Conservation (phyloP, 495 filamentous ascomycete species). For the Lentithecium fluviatile region DNA sequence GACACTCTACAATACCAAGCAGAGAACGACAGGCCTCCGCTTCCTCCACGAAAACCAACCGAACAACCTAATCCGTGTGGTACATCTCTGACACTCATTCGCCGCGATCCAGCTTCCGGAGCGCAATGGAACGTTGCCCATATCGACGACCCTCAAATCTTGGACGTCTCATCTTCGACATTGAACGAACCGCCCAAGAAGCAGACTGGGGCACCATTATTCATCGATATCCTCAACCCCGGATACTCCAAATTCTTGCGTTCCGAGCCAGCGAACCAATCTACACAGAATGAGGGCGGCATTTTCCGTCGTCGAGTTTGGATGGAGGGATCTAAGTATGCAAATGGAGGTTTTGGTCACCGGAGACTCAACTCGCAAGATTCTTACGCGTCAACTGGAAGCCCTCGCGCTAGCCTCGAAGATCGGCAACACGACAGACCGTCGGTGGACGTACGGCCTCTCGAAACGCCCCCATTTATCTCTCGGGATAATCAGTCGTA, state of each 20-base stretch:
- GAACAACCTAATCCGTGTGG: not conserved
- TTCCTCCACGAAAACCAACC: conserved; percentile 21
- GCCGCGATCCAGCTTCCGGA: conserved; percentile 75
- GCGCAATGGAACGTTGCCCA: conserved; percentile 88
- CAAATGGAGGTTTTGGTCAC: conserved; percentile 25
- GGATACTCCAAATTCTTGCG: conserved; percentile 61
- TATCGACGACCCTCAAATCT: conserved; percentile 54
- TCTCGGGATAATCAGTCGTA: conserved; percentile 19
- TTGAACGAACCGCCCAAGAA: conserved; percentile 25
- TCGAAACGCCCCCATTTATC: not conserved
- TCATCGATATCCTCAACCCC: conserved; percentile 61
- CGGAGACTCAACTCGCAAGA: conserved; percentile 26
- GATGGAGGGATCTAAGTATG: conserved; percentile 41
- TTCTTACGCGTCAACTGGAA: conserved; percentile 7
- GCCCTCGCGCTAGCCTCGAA: conserved; percentile 11
- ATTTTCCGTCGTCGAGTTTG: conserved; percentile 40
- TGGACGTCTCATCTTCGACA: conserved; percentile 38
- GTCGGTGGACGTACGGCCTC: conserved; percentile 1
- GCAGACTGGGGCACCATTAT: conserved; percentile 44
- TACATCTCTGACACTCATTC: conserved; percentile 75
- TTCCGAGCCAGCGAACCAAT: not conserved
- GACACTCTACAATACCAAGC: conserved; percentile 7
- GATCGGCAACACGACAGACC: not conserved
- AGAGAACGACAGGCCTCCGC: conserved; percentile 1
- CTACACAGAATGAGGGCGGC: not conserved